These are phyloP conservation scores for Astrothelium macrocarpum DNA, from an alignment of 495 filamentous ascomycete species.

Conservation along the genomic window DNA sequence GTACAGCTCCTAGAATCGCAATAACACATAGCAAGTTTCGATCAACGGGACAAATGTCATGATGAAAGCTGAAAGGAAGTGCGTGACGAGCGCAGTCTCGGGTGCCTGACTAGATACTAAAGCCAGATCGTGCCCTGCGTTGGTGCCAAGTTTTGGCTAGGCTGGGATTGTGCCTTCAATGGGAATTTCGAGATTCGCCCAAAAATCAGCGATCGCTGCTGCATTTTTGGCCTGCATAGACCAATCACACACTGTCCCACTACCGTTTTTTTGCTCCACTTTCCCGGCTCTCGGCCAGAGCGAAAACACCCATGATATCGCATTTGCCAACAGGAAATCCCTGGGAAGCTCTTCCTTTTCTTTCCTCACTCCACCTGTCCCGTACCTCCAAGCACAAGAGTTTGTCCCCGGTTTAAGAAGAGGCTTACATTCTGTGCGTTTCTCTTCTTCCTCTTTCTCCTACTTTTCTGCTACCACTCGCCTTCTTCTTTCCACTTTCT, in stretches of 20 bases:
- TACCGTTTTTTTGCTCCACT: not conserved
- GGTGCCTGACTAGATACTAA: not conserved
- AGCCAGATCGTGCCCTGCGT: not conserved
- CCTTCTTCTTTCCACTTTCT: not conserved
- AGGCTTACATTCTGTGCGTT: not conserved
- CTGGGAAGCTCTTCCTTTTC: not conserved
- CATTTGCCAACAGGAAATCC: not conserved
- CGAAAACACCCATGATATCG: not conserved
- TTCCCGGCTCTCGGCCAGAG: not conserved
- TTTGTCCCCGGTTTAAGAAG: constrained; percentile 3
- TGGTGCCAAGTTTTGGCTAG: too few species aligned
- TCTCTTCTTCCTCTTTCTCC: too few species aligned
- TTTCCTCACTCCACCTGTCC: constrained; percentile 1
- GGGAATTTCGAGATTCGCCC: too few species aligned
- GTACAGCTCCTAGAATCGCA: not conserved
- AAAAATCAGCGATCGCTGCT: not conserved
- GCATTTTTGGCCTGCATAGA: not conserved
- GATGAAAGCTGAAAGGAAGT: not conserved
- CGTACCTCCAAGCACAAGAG: too few species aligned
- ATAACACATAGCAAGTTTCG: not conserved
- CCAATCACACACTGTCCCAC: not conserved
- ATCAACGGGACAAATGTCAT: not conserved
- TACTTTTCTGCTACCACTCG: not conserved
- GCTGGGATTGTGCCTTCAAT: too few species aligned
- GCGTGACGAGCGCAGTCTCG: not conserved